These are phyloP conservation scores for Esteya vermicola DNA, from an alignment of 2,329 filamentous ascomycete species.

Conservation along the genomic window DNA sequence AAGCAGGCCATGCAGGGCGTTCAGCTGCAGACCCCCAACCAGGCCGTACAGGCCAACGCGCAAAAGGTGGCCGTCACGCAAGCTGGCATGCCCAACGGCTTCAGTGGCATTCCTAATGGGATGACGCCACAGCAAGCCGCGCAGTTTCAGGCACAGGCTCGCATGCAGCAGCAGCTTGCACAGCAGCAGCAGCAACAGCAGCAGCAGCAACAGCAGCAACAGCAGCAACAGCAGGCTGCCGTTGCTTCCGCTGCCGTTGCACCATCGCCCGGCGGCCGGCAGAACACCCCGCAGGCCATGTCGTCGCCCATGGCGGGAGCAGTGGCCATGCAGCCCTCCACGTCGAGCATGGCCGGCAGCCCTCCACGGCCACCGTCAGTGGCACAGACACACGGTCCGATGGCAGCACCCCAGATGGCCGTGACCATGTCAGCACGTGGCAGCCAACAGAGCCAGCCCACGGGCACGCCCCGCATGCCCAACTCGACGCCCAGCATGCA, in stretches of 20 bases:
- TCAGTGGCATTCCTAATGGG: slow-evolving; percentile 19
- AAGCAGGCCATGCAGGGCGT: slow-evolving; percentile 16
- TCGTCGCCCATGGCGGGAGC: slow-evolving; percentile 52
- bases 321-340: slow-evolving; percentile 49
- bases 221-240: slow-evolving; percentile 40
- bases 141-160: slow-evolving; percentile 27
- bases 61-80: slow-evolving; percentile 15
- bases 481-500: slow-evolving; percentile 46
- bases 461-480: slow-evolving; percentile 48
- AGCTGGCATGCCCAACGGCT: slow-evolving; percentile 28
- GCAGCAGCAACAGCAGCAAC: slow-evolving; percentile 40
- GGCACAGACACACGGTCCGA: slow-evolving; percentile 41
- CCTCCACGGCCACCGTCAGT: slow-evolving; percentile 53
- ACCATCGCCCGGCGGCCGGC: slow-evolving; percentile 52
- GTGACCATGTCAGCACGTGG: slow-evolving; percentile 49
- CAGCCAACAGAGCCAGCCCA: slow-evolving; percentile 52
- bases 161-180: slow-evolving; percentile 45
- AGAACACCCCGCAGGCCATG: slow-evolving; percentile 50
- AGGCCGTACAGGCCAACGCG: slow-evolving; percentile 3
- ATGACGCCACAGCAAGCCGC: slow-evolving; percentile 21
- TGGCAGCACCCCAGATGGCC: slow-evolving; percentile 45
- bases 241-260: too few relatives aligned
- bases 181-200: slow-evolving; percentile 38
- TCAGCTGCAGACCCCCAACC: slow-evolving; percentile 13
- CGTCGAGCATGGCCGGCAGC: slow-evolving; percentile 54